phyloP scores from a whole-genome alignment of 1,284 basidiomycete species.

The Tetrapyrgos nigripes region DNA sequence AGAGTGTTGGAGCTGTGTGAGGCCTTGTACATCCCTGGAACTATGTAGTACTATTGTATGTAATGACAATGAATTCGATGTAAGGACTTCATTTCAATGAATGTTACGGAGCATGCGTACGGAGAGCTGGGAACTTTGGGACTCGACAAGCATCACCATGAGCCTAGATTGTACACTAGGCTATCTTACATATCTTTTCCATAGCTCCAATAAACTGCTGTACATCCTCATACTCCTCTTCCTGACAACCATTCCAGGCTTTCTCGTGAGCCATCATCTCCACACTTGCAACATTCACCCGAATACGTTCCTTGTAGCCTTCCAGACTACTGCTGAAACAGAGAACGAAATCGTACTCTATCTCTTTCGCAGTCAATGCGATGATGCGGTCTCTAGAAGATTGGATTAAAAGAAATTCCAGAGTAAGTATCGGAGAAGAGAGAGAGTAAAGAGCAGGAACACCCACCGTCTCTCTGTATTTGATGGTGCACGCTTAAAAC shows the following conservation, averaged over 20 bases:
- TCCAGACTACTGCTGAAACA: slow-evolving; percentile 8
- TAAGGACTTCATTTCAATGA: too few relatives aligned
- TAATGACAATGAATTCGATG: slow-evolving; percentile 13
- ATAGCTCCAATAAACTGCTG: slow-evolving; percentile 4
- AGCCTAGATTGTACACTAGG: too few relatives aligned
- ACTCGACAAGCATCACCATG: too few relatives aligned
- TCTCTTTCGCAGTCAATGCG: slow-evolving; percentile 2
- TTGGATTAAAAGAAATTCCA: background rate
- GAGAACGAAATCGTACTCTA: slow-evolving; percentile 11
- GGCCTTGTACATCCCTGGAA: too few relatives aligned
- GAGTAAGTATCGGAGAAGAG: background rate
- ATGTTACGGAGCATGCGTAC: too few relatives aligned
- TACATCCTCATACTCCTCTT: slow-evolving; percentile 13
- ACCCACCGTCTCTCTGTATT: slow-evolving; percentile 1
- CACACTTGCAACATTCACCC: background rate
- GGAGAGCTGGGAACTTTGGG: too few relatives aligned
- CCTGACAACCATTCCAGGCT: background rate
- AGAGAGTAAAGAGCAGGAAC: background rate
- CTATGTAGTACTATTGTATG: too few relatives aligned
- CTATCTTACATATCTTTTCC: background rate
- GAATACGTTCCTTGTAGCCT: slow-evolving; percentile 9
- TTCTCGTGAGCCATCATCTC: background rate
- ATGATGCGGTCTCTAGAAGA: slow-evolving; percentile 2
- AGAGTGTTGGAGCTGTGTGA: too few relatives aligned
- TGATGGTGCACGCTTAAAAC: background rate